These are phyloP conservation scores for Colletotrichum siamense DNA, from an alignment of 2,329 filamentous ascomycete species.

Conservation along the genomic window DNA sequence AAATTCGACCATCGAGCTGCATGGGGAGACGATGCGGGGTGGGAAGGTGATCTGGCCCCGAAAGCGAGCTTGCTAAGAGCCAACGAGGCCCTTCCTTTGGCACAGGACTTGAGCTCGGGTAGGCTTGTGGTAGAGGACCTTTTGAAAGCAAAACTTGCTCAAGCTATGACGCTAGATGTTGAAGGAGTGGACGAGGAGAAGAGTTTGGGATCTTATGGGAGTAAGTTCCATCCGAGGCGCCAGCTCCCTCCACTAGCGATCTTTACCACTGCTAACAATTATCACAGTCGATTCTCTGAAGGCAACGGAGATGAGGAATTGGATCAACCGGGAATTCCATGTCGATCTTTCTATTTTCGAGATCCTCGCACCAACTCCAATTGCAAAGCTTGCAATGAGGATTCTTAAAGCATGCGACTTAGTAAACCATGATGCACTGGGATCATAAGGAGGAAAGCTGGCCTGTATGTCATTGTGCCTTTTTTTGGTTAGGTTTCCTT, in stretches of 20 bases:
- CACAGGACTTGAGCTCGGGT: constrained; percentile 31
- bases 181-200: constrained; percentile 24
- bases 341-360: constrained; percentile 28
- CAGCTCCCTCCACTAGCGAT: not conserved
- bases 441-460: not conserved
- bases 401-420: not conserved
- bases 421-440: not conserved
- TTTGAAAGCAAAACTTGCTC: constrained; percentile 36
- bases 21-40: constrained; percentile 5
- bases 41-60: not conserved
- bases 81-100: constrained; percentile 33
- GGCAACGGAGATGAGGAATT: constrained; percentile 28
- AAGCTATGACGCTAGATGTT: not conserved
- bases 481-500: not conserved
- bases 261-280: not conserved
- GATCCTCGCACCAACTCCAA: constrained; percentile 6
- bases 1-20: not conserved
- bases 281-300: constrained; percentile 27
- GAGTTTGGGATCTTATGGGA: constrained; percentile 23
- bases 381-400: not conserved
- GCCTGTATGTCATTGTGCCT: not conserved
- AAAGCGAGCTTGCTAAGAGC: not conserved
- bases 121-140: constrained; percentile 38
- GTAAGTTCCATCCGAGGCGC: not conserved
- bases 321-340: constrained; percentile 25